A percentile compares a stretch with the other conserved stretches of the same genome.
Evolutionary conservation across 2,329 filamentous ascomycete species (phyloP).

Genomic region (Talaromyces rugulosus): DNA sequence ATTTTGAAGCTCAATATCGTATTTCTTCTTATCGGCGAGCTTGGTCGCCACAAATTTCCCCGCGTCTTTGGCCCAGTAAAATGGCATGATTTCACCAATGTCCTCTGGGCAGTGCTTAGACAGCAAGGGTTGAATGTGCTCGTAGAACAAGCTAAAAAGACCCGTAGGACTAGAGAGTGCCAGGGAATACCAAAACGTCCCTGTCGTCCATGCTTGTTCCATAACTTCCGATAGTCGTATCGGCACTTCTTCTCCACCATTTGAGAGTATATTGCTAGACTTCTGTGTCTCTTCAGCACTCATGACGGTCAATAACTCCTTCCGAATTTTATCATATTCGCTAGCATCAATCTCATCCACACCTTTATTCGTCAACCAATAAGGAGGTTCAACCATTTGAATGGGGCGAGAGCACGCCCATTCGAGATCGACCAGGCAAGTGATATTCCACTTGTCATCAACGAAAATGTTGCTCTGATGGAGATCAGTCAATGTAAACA

Average conservation of each 20-base stretch:
- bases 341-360: neutral
- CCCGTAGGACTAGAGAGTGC: conserved; percentile 21
- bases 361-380: conserved; percentile 22
- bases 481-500: conserved; percentile 36
- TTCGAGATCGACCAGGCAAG: conserved; percentile 32
- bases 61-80: conserved; percentile 13
- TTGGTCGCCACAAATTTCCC: neutral
- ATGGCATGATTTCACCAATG: conserved; percentile 17
- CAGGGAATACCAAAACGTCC: conserved; percentile 25
- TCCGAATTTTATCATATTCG: conserved; percentile 7
- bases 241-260: neutral
- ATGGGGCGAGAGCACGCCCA: conserved; percentile 29
- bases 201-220: conserved; percentile 19
- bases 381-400: conserved; percentile 23
- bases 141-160: conserved; percentile 22
- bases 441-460: conserved; percentile 31
- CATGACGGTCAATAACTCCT: conserved; percentile 11
- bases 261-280: neutral
- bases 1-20: neutral
- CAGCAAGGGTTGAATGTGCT: conserved; percentile 22
- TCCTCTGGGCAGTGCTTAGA: conserved; percentile 10
- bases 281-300: conserved; percentile 11
- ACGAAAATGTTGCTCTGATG: conserved; percentile 31
- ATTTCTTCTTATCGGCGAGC: neutral
- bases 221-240: neutral